A percentile compares a stretch with the other conserved stretches of the same genome.
Evolutionary conservation across 768 basidiomycete species (phyloP).

Genomic region (Termitomyces sp.): DNA sequence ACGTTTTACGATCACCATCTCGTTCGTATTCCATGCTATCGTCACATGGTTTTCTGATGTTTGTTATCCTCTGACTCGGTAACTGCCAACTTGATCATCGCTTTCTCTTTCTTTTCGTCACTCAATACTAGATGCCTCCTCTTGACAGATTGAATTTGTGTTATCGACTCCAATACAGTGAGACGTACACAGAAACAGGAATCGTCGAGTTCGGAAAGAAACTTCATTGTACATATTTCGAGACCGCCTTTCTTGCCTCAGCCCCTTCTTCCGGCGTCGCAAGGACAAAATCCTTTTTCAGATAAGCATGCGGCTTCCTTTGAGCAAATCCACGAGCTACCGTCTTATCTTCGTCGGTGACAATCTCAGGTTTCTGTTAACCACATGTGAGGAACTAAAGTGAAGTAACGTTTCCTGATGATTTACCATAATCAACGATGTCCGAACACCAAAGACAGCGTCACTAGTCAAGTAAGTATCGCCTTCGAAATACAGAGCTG

Average conservation of each 20-base stretch:
- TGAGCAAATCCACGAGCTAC: slow-evolving; percentile 48
- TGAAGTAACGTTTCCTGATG: background rate
- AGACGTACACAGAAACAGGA: background rate
- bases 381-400: background rate
- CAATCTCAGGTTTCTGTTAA: slow-evolving; percentile 41
- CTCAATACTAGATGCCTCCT: background rate
- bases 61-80: too few species aligned
- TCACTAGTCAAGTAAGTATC: slow-evolving; percentile 66
- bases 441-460: slow-evolving; percentile 78
- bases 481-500: slow-evolving; percentile 69
- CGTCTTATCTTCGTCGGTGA: slow-evolving; percentile 49
- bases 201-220: background rate
- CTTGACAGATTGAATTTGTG: background rate
- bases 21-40: background rate
- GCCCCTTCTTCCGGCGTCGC: slow-evolving; percentile 33
- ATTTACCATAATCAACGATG: slow-evolving; percentile 69
- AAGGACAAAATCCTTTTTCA: slow-evolving; percentile 37
- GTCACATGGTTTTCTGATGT: slow-evolving; percentile 2
- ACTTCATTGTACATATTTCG: background rate
- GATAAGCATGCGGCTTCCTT: slow-evolving; percentile 28
- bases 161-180: background rate
- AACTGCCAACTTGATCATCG: too few species aligned
- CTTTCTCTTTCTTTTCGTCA: slow-evolving; percentile 15
- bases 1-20: background rate
- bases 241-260: slow-evolving; percentile 22